Base-by-base conservation (phyloP, 2,329 filamentous ascomycete genomes). In the Plectosphaerella sp. region DNA sequence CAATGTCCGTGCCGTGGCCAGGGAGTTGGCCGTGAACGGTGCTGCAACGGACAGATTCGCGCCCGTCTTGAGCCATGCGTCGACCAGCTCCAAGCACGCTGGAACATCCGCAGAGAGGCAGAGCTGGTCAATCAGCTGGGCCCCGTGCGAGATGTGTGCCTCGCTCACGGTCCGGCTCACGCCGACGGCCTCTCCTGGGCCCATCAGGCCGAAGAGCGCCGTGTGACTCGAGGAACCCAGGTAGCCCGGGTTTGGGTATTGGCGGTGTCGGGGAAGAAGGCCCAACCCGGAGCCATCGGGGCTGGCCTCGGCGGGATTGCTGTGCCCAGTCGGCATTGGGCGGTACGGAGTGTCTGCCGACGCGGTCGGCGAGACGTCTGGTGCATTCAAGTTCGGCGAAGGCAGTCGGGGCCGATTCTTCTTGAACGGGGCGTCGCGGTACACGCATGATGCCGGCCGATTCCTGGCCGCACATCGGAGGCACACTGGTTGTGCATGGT, bases 401-500 rank as follows among this genome's bases (percentile, higher is more conserved):
- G 37, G 15, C 7, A n/a, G 37, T 39, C 37, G 28, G 28, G 28
- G 28, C 15, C 16, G 10, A n/a, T 2, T 18, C 37, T 39, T 39
- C 37, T 39, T 39, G 42, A 57, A 58, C n/a, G 54, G 59, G 47
- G 56, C 35, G 45, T 49, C 36, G 37, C 56, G 56, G 42, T 58
- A 59, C 14, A 54, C 48, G 53, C 58, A 59, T 33, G 49, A 39
- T 10, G 22, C 20, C 18, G 47, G 35, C 16, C 52, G 53, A 11
- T 49, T 48, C 36, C 47, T 42, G 20, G 54, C 55, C 22, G 41
- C 52, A 28, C 63, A 65, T 11, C 64, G 58, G 16, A 58, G 55
- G 46, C 64, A 66, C 18, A 57, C 56, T 6, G 63, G 62, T 39
- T 54, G 41, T 14, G 48, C 35, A 51, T 66, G 64, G 49, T 64